Conservation (phyloP, 179 eudicot genomes). For the Silene vulgaris region DNA sequence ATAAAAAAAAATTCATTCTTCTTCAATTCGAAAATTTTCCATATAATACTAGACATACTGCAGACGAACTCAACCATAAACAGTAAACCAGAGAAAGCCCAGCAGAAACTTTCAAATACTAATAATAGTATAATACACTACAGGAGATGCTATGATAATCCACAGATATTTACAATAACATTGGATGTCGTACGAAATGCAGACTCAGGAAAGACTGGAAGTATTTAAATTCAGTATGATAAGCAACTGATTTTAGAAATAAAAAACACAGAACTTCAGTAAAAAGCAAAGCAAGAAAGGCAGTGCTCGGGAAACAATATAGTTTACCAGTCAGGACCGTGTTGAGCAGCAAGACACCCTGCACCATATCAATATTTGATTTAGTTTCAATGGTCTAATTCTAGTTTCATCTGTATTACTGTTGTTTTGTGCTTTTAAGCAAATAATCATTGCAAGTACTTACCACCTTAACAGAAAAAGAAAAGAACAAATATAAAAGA, state of each 20-base stretch:
- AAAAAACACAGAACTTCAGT: neutral
- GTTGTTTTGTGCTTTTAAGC: neutral
- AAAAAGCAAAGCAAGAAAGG: neutral
- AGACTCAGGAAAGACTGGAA: neutral
- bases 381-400: neutral
- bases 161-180: neutral
- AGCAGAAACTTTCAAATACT: no score
- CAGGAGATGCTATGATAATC: no score
- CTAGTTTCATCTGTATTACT: neutral
- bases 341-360: constrained; percentile 87
- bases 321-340: constrained; percentile 67
- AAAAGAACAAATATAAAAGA: neutral
- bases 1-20: neutral
- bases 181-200: neutral
- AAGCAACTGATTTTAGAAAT: neutral
- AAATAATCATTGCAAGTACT: neutral
- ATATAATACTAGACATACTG: neutral
- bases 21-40: neutral
- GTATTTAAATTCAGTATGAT: neutral
- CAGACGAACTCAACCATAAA: neutral
- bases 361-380: constrained; percentile 24
- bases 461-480: constrained; percentile 6
- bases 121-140: no score
- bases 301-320: neutral
- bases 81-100: no score